These are phyloP conservation scores for Auricularia sp. DNA, from an alignment of 768 basidiomycete genomes.

Conservation along the genomic window DNA sequence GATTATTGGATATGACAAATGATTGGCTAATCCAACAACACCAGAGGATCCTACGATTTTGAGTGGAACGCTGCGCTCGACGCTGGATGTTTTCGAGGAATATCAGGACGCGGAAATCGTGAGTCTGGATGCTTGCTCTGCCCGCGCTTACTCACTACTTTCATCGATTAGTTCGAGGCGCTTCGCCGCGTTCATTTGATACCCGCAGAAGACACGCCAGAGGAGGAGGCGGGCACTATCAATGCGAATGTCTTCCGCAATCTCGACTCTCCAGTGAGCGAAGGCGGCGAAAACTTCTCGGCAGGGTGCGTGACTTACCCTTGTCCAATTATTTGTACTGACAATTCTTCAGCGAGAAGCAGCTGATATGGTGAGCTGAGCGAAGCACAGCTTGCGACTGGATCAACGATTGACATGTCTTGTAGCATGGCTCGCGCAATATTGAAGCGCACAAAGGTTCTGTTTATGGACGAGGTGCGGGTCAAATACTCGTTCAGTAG, in stretches of 20 bases:
- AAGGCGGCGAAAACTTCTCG: conserved; percentile 86
- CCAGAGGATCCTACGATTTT: conserved; percentile 84
- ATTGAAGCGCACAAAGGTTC: conserved; percentile 60
- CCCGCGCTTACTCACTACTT: conserved; percentile 2
- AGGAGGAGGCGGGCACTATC: conserved; percentile 37
- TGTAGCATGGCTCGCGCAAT: conserved; percentile 75
- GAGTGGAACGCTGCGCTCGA: conserved; percentile 70
- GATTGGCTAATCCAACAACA: not conserved
- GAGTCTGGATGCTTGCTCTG: conserved; percentile 16
- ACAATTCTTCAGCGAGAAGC: conserved; percentile 48
- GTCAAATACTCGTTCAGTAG: not conserved
- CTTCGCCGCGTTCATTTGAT: conserved; percentile 78
- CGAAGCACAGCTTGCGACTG: not conserved
- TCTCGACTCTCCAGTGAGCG: conserved; percentile 62
- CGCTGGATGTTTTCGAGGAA: conserved; percentile 78
- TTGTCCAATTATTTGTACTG: conserved; percentile 7
- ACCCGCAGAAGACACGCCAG: conserved; percentile 40
- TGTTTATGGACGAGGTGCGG: conserved; percentile 75
- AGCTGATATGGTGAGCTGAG: conserved; percentile 44
- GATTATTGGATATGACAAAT: not conserved
- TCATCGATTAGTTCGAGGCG: conserved; percentile 52
- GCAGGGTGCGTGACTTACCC: conserved; percentile 44
- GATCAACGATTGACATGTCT: not conserved
- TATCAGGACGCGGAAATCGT: conserved; percentile 79
- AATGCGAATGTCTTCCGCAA: conserved; percentile 72